phyloP scores from a whole-genome alignment of 169 alveolate genomes.

The Sarcocystis neurona region DNA sequence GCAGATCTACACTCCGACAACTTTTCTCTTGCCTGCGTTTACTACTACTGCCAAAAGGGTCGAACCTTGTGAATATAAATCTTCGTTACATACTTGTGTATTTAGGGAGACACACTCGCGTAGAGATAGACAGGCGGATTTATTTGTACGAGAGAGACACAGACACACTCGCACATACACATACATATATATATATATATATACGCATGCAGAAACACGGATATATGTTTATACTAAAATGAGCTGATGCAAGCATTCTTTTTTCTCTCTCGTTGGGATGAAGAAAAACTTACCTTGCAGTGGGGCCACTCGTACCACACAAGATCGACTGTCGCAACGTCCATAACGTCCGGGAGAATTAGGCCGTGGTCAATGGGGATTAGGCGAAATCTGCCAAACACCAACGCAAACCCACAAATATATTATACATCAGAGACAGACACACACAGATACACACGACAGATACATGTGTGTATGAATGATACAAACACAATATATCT shows the following conservation, averaged over 20 bases:
- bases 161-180: not conserved
- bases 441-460: not conserved
- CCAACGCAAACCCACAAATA: not conserved
- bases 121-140: not conserved
- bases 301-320: conserved; percentile 99
- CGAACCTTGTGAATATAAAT: no score
- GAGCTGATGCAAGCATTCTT: not conserved
- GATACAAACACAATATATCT: not conserved
- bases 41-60: no score
- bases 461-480: no score
- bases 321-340: conserved; percentile 95
- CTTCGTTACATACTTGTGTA: not conserved
- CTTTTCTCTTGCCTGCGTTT: no score
- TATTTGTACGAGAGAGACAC: not conserved
- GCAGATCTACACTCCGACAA: no score
- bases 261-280: not conserved
- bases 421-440: not conserved
- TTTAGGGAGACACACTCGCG: not conserved
- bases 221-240: not conserved
- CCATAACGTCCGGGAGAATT: conserved; percentile 95
- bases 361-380: conserved; percentile 99
- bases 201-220: not conserved
- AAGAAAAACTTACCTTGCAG: conserved; percentile 77
- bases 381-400: conserved; percentile 80
- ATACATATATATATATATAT: not conserved